Percentiles rank a stretch among this genome's conserved stretches.
These are phyloP conservation scores for Aspergillus luchuensis DNA, from an alignment of 2,329 filamentous ascomycete genomes.

Conservation along the genomic window DNA sequence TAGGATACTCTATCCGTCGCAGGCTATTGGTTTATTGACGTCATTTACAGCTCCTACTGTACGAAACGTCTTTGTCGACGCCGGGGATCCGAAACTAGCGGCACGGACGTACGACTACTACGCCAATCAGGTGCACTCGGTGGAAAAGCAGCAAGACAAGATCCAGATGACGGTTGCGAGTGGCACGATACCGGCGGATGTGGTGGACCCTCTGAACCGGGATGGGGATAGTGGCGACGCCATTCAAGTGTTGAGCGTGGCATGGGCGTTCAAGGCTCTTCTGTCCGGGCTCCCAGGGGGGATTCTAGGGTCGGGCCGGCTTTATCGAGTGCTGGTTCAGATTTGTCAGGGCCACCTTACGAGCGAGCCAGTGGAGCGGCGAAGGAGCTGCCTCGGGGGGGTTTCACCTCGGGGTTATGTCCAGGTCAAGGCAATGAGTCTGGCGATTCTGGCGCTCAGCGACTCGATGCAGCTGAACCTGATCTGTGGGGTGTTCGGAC, in stretches of 20 bases:
- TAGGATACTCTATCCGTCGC: constrained; percentile 2
- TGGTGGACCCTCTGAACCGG: constrained; percentile 13
- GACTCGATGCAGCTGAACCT: constrained; percentile 43
- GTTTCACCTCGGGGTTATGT: constrained; percentile 23
- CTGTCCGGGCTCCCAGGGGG: constrained; percentile 42
- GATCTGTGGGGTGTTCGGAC: constrained; percentile 44
- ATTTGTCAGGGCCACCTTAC: constrained; percentile 32
- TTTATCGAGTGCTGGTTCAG: constrained; percentile 35
- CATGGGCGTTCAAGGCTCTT: constrained; percentile 38
- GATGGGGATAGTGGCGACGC: constrained; percentile 13
- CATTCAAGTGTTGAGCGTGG: constrained; percentile 28
- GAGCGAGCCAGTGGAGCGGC: constrained; percentile 15
- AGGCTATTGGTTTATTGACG: constrained; percentile 13
- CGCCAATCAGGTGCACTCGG: constrained; percentile 41
- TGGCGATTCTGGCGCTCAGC: constrained; percentile 41
- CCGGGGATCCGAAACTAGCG: constrained; percentile 38
- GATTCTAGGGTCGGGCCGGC: constrained; percentile 39
- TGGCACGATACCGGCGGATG: constrained; percentile 33
- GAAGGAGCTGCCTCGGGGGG: constrained; percentile 25
- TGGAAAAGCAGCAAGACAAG: constrained; percentile 35
- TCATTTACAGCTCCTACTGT: constrained; percentile 29
- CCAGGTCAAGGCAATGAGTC: constrained; percentile 37
- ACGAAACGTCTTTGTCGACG: constrained; percentile 38
- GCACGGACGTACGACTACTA: constrained; percentile 44
- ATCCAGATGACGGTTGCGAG: constrained; percentile 40